Conservation (phyloP, 2,329 filamentous ascomycete genomes). For the Trichophyton rubrum region DNA sequence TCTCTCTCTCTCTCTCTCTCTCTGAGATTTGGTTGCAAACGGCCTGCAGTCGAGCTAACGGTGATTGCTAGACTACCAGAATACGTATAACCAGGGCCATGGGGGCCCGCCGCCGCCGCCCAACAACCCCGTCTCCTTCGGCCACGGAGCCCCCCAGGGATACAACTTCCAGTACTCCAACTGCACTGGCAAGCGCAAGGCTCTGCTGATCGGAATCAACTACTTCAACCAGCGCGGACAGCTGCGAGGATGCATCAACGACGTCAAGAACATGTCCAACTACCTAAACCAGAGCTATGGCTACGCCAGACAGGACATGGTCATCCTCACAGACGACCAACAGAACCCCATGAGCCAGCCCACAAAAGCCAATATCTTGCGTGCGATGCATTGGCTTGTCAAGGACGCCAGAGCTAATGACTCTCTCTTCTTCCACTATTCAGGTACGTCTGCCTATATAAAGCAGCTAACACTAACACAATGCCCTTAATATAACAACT, state of each 20-base stretch:
- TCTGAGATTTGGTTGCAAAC: neutral
- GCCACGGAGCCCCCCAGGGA: conserved; percentile 62
- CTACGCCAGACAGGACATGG: conserved; percentile 94
- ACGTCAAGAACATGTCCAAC: conserved; percentile 90
- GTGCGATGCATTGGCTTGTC: conserved; percentile 96
- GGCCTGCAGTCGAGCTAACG: conserved; percentile 4
- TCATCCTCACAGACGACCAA: conserved; percentile 89
- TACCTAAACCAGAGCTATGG: conserved; percentile 83
- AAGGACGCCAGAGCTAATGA: conserved; percentile 88
- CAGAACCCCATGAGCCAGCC: conserved; percentile 96
- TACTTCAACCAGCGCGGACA: conserved; percentile 90
- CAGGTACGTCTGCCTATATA: conserved; percentile 48
- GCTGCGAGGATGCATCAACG: conserved; percentile 88
- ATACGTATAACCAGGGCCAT: conserved; percentile 42
- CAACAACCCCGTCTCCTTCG: conserved; percentile 56
- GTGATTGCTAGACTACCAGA: conserved; percentile 13
- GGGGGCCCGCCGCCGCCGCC: conserved; percentile 55
- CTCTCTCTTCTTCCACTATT: conserved; percentile 95
- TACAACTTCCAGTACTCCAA: conserved; percentile 87
- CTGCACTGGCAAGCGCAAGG: conserved; percentile 80
- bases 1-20: neutral
- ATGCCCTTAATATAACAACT: too few species aligned
- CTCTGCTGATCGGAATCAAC: conserved; percentile 86
- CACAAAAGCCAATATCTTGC: conserved; percentile 85
- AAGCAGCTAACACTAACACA: too few species aligned